A percentile compares a stretch with the other conserved stretches of the same genome.
These are phyloP conservation scores for Vararia minispora DNA, from an alignment of 768 basidiomycete genomes.

Conservation along the genomic window DNA sequence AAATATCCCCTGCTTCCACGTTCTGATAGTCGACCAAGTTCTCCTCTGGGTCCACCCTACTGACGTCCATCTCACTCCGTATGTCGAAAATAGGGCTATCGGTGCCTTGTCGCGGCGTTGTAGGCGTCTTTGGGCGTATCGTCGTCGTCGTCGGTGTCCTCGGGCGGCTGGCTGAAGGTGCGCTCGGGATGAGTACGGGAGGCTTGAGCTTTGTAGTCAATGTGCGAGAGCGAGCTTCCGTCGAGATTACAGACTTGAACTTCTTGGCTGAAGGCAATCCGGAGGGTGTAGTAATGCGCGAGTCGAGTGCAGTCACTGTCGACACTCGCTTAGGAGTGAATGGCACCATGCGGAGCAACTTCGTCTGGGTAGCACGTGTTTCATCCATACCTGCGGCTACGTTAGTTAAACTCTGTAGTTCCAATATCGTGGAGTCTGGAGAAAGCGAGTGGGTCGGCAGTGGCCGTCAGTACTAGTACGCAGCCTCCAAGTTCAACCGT, in stretches of 20 bases:
- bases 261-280: conserved; percentile 13
- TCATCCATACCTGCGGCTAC: no score
- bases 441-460: no score
- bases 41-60: conserved; percentile 63
- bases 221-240: conserved; percentile 13
- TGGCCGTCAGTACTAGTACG: no score
- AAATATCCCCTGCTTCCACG: conserved; percentile 59
- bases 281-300: no score
- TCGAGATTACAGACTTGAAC: conserved; percentile 10
- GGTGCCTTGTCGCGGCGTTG: conserved; percentile 26
- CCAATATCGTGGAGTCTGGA: no score
- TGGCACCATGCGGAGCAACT: no score
- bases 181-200: conserved; percentile 8
- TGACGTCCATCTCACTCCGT: conserved; percentile 67
- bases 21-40: conserved; percentile 66
- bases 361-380: no score
- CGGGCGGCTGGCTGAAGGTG: conserved; percentile 4
- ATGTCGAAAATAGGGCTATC: conserved; percentile 39
- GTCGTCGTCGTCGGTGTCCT: conserved; percentile 14
- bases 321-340: conserved; percentile 11
- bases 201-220: conserved; percentile 12
- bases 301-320: no score
- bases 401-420: no score
- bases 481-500: no score
- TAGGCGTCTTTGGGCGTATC: conserved; percentile 23